phyloP scores from a whole-genome alignment of 2,329 filamentous ascomycete genomes.

The Tolypocladium endophyticum region DNA sequence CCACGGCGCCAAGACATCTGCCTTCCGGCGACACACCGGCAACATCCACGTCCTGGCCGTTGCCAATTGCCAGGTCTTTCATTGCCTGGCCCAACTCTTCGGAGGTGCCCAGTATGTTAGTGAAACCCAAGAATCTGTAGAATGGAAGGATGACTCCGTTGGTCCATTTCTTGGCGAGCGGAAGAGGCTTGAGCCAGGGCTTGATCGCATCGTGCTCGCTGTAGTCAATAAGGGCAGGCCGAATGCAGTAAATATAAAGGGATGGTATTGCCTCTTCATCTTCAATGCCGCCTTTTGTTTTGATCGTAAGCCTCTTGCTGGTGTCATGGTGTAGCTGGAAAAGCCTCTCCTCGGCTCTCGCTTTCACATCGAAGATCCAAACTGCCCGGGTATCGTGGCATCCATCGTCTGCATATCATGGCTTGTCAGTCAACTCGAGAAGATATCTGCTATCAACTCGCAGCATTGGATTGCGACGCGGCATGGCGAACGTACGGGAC shows the following conservation, averaged over 20 bases:
- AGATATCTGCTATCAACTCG: neutral
- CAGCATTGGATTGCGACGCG: neutral
- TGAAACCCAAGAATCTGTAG: neutral
- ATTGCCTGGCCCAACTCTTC: neutral
- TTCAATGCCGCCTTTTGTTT: neutral
- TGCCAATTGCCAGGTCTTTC: neutral
- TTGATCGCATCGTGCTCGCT: neutral
- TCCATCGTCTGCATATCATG: neutral
- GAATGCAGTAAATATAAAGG: neutral
- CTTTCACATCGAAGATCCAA: conserved; percentile 1
- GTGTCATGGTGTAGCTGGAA: conserved; percentile 1
- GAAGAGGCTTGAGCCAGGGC: neutral
- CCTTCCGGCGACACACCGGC: neutral
- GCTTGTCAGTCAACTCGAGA: neutral
- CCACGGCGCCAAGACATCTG: neutral
- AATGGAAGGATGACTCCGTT: neutral
- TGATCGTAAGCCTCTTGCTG: neutral
- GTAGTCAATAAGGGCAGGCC: neutral
- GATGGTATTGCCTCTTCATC: neutral
- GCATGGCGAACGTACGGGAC: neutral
- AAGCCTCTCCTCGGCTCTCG: neutral
- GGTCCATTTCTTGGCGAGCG: neutral
- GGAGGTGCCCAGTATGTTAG: neutral
- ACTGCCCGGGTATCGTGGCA: neutral
- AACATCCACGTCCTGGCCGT: neutral